These are phyloP conservation scores for Craspedostauros australis DNA, from an alignment of 108 stramenopile species.

Conservation along the genomic window DNA sequence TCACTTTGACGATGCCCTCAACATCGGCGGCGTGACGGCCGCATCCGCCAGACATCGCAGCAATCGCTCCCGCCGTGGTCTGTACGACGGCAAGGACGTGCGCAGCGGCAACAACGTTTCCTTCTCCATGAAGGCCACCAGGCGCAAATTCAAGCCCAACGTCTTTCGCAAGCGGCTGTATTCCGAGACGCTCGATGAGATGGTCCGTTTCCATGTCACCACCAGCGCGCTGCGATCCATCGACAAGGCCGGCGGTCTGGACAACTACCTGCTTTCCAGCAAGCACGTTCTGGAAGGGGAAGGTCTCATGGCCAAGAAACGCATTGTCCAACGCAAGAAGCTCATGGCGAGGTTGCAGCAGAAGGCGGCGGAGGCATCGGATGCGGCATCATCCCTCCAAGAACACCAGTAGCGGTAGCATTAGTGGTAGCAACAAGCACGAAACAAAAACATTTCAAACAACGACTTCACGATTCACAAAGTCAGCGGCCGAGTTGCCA, in stretches of 20 bases:
- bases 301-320: slow-evolving; percentile 30
- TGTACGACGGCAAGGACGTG: slow-evolving; percentile 79
- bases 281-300: slow-evolving; percentile 45
- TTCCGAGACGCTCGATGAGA: slow-evolving; percentile 75
- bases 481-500: too few relatives aligned
- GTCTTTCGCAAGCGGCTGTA: slow-evolving; percentile 65
- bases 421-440: too few relatives aligned
- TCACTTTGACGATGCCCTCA: too few relatives aligned
- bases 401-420: too few relatives aligned
- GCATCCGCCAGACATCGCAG: too few relatives aligned
- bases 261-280: slow-evolving; percentile 71
- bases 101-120: slow-evolving; percentile 75
- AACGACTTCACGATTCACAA: too few relatives aligned
- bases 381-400: too few relatives aligned
- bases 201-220: slow-evolving; percentile 79
- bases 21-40: too few relatives aligned
- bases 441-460: too few relatives aligned
- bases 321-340: slow-evolving; percentile 27
- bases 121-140: slow-evolving; percentile 64
- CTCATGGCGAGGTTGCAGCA: slow-evolving; percentile 32
- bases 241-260: slow-evolving; percentile 80
- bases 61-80: slow-evolving; percentile 68
- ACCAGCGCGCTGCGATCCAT: slow-evolving; percentile 65
- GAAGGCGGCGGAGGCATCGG: too few relatives aligned
- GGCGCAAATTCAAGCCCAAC: slow-evolving; percentile 80